Conservation (phyloP, 352 stramenopile species). For the Globisporangium alternatum region DNA sequence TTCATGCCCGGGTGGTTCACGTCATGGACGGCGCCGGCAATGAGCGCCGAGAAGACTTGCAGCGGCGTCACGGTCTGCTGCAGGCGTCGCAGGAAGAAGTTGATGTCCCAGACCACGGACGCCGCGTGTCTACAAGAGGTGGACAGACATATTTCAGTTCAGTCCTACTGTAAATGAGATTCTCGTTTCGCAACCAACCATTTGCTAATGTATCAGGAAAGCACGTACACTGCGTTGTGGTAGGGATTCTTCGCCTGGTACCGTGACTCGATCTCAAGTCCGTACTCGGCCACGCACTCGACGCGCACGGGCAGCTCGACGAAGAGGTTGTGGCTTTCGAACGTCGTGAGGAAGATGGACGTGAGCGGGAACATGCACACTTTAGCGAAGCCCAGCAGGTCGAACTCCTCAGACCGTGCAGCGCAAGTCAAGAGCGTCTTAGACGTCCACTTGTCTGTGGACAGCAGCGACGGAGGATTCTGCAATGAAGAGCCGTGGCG, state of each 20-base stretch:
- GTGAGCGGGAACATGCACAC: slow-evolving; percentile 54
- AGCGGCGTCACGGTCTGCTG: slow-evolving; percentile 35
- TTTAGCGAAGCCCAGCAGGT: slow-evolving; percentile 47
- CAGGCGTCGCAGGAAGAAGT: slow-evolving; percentile 57
- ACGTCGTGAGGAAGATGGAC: slow-evolving; percentile 55
- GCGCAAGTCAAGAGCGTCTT: slow-evolving; percentile 35
- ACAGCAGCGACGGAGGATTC: slow-evolving; percentile 3
- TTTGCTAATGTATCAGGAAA: neutral
- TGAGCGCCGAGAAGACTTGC: slow-evolving; percentile 73
- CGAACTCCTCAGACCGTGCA: slow-evolving; percentile 37
- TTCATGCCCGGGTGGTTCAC: slow-evolving; percentile 91
- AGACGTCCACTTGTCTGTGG: slow-evolving; percentile 32
- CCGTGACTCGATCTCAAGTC: slow-evolving; percentile 57
- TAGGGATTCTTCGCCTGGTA: slow-evolving; percentile 78
- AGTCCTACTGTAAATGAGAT: neutral
- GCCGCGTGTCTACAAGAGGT: slow-evolving; percentile 48
- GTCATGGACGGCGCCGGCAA: slow-evolving; percentile 91
- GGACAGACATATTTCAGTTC: neutral
- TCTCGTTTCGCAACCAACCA: neutral
- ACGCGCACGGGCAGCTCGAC: slow-evolving; percentile 48
- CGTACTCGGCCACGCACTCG: slow-evolving; percentile 49
- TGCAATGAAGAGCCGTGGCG: neutral
- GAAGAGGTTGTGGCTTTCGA: slow-evolving; percentile 68
- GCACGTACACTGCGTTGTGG: slow-evolving; percentile 68
- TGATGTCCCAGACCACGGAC: slow-evolving; percentile 72